A percentile compares a stretch with the other conserved stretches of the same genome.
These are phyloP conservation scores for Aspergillus biplanus DNA, from an alignment of 495 filamentous ascomycete species.

Conservation along the genomic window DNA sequence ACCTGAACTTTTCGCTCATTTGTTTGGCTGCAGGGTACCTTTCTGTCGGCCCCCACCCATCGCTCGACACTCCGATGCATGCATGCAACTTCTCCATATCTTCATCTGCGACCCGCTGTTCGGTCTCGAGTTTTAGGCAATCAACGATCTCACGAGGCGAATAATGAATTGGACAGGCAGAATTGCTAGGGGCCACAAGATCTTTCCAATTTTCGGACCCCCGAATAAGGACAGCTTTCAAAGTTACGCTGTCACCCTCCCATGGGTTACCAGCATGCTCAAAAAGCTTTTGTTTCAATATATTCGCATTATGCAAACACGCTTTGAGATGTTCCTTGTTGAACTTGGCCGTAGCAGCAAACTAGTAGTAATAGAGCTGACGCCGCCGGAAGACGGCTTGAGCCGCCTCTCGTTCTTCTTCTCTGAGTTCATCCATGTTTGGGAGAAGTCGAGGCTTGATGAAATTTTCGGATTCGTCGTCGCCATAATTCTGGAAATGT, in stretches of 20 bases:
- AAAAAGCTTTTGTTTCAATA: constrained; percentile 27
- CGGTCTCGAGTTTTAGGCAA: too few relatives aligned
- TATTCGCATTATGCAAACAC: constrained; percentile 24
- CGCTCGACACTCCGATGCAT: too few relatives aligned
- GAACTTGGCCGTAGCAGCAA: constrained; percentile 20
- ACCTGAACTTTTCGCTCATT: too few relatives aligned
- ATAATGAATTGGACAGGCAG: neutral
- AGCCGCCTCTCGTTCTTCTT: constrained; percentile 21
- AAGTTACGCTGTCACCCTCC: constrained; percentile 33
- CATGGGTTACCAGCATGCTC: constrained; percentile 29
- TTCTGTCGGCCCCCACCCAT: too few relatives aligned
- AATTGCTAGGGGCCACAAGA: neutral
- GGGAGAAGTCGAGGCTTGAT: constrained; percentile 22
- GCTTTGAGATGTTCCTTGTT: constrained; percentile 29
- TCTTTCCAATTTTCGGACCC: neutral
- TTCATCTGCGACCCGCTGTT: too few relatives aligned
- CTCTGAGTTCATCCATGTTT: constrained; percentile 26
- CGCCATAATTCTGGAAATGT: constrained; percentile 30
- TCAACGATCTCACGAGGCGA: neutral
- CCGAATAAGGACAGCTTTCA: constrained; percentile 11
- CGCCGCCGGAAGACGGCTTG: constrained; percentile 30
- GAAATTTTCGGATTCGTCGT: constrained; percentile 30
- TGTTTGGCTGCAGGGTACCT: too few relatives aligned
- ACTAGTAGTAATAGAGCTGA: constrained; percentile 31
- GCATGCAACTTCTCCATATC: too few relatives aligned